A percentile compares a stretch with the other conserved stretches of the same genome.
Conservation (phyloP, 2,329 filamentous ascomycete species). For the Lachnellula cervina region DNA sequence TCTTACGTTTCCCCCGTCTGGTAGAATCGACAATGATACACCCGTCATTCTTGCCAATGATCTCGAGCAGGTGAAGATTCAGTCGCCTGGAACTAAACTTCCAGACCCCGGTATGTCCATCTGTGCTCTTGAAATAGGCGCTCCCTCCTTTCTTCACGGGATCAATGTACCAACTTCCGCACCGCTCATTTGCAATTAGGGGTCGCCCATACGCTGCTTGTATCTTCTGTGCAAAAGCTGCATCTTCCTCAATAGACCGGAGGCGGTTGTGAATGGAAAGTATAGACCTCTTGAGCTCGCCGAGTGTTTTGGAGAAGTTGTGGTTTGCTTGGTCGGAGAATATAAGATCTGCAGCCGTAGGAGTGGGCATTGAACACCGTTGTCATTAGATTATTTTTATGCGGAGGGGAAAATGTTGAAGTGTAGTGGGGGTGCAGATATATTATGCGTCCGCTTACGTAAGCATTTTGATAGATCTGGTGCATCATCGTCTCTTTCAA, state of each 20-base stretch:
- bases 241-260: constrained; percentile 70
- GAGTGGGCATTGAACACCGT: constrained; percentile 27
- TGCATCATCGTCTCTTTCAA: too few relatives aligned
- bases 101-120: constrained; percentile 90
- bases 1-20: constrained; percentile 73
- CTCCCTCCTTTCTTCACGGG: constrained; percentile 62
- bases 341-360: constrained; percentile 40
- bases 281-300: constrained; percentile 69
- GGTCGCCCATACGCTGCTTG: constrained; percentile 54
- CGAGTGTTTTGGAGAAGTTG: constrained; percentile 64
- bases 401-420: neutral
- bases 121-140: constrained; percentile 96
- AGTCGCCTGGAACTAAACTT: constrained; percentile 78
- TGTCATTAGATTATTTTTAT: neutral
- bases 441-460: neutral
- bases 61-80: constrained; percentile 73
- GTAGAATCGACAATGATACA: constrained; percentile 92
- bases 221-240: constrained; percentile 64
- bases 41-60: constrained; percentile 63
- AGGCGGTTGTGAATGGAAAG: constrained; percentile 79
- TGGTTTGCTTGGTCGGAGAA: constrained; percentile 49
- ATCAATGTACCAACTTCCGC: constrained; percentile 90
- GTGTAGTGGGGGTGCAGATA: neutral
- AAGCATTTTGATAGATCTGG: too few relatives aligned
- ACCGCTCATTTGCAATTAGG: constrained; percentile 87